phyloP scores from a whole-genome alignment of 2,329 filamentous ascomycete species.

The Stylonectria norvegica region DNA sequence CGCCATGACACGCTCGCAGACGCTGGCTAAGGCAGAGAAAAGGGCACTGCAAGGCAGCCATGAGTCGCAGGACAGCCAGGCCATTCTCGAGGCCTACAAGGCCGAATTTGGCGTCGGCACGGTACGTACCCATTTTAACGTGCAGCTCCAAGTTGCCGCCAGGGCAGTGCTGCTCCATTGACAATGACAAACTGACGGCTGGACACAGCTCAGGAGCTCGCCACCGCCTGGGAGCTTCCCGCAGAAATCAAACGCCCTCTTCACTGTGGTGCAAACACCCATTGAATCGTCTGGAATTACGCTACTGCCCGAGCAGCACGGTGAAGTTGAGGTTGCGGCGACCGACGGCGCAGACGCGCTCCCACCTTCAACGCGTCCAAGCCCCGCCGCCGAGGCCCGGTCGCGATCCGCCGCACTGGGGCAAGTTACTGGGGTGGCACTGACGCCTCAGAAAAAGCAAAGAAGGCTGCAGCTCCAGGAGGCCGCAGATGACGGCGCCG shows the following conservation, averaged over 20 bases:
- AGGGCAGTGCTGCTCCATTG: too few species aligned
- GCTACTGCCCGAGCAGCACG: too few species aligned
- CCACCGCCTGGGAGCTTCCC: conserved; percentile 8
- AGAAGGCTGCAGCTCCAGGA: conserved; percentile 11
- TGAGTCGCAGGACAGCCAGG: conserved; percentile 45
- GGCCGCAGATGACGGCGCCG: conserved; percentile 2
- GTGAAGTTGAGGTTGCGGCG: too few species aligned
- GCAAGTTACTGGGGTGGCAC: conserved; percentile 23
- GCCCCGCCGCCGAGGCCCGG: conserved; percentile 20
- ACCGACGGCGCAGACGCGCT: neutral
- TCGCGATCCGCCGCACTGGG: conserved; percentile 24
- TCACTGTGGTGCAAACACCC: too few species aligned
- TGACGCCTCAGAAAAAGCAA: conserved; percentile 28
- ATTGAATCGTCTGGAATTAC: too few species aligned
- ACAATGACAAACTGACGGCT: too few species aligned
- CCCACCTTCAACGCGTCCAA: neutral
- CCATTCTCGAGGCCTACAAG: conserved; percentile 37
- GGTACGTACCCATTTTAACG: conserved; percentile 39
- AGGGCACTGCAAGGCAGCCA: conserved; percentile 28
- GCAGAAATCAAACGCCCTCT: too few species aligned
- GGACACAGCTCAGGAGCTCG: conserved; percentile 18
- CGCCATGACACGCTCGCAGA: conserved; percentile 29
- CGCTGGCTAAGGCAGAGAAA: conserved; percentile 28
- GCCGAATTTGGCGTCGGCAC: conserved; percentile 37
- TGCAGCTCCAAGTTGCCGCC: conserved; percentile 11